phyloP scores from a whole-genome alignment of 805 yeast genomes.

The Candida ovalis region DNA sequence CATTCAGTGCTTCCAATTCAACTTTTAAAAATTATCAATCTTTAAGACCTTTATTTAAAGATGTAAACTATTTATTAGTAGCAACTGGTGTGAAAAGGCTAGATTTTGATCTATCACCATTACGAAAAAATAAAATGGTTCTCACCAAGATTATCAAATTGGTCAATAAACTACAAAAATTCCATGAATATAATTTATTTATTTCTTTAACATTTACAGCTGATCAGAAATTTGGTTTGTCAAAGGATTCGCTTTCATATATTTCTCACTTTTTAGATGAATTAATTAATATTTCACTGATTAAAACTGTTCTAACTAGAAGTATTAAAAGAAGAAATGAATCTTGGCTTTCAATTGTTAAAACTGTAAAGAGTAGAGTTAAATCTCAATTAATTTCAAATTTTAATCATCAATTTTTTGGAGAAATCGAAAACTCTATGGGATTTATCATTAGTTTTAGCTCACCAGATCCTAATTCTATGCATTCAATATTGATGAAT shows the following conservation, averaged over 20 bases:
- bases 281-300: constrained; percentile 2
- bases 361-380: background rate
- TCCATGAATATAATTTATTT: constrained; percentile 1
- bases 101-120: constrained; percentile 1
- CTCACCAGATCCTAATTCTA: background rate
- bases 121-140: background rate
- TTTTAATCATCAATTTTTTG: background rate
- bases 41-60: background rate
- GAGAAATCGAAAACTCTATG: background rate
- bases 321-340: background rate
- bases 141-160: background rate
- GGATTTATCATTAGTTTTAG: background rate
- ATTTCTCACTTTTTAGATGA: background rate
- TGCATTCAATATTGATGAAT: background rate
- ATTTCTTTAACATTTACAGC: constrained; percentile 1
- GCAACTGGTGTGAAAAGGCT: background rate
- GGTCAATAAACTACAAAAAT: constrained; percentile 1
- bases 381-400: background rate
- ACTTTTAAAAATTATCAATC: background rate
- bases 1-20: background rate
- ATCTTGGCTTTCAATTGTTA: background rate
- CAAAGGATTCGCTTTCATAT: background rate
- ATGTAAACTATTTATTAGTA: background rate
- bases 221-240: background rate
- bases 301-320: constrained; percentile 1